Conservation (phyloP, 2,329 filamentous ascomycete species). For the Pseudogymnoascus sp. region DNA sequence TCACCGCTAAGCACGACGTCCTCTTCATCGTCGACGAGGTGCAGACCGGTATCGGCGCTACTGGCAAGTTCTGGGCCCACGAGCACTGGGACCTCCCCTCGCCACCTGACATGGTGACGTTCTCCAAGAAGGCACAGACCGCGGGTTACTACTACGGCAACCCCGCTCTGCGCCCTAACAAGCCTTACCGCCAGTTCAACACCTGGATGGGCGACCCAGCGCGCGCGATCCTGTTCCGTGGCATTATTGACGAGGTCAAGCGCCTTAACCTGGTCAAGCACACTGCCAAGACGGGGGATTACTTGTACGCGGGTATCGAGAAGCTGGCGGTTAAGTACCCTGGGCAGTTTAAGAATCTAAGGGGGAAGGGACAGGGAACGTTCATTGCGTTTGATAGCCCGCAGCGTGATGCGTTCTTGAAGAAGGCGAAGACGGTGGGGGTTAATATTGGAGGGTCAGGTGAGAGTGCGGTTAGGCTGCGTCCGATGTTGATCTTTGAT, state of each 20-base stretch:
- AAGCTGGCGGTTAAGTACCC: slow-evolving; percentile 57
- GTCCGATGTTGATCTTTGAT: slow-evolving; percentile 81
- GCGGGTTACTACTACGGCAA: slow-evolving; percentile 78
- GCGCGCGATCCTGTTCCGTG: slow-evolving; percentile 66
- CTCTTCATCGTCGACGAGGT: slow-evolving; percentile 78
- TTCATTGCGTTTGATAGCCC: slow-evolving; percentile 76
- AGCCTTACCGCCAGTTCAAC: slow-evolving; percentile 80
- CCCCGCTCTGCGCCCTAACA: slow-evolving; percentile 65
- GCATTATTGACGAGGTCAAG: slow-evolving; percentile 68
- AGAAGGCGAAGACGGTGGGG: slow-evolving; percentile 60
- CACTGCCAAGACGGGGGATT: slow-evolving; percentile 52
- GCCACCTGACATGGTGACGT: slow-evolving; percentile 80
- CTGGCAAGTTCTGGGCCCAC: slow-evolving; percentile 80
- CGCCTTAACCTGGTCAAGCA: slow-evolving; percentile 58
- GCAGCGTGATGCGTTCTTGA: slow-evolving; percentile 58
- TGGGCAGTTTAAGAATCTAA: slow-evolving; percentile 60
- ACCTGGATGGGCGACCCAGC: slow-evolving; percentile 82
- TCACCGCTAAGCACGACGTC: slow-evolving; percentile 61
- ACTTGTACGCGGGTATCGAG: slow-evolving; percentile 58
- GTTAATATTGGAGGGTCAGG: slow-evolving; percentile 75
- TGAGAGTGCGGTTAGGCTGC: slow-evolving; percentile 57
- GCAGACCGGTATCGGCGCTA: slow-evolving; percentile 77
- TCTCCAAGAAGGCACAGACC: slow-evolving; percentile 80
- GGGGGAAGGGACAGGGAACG: slow-evolving; percentile 67
- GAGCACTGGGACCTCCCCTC: slow-evolving; percentile 68